Base-by-base conservation (phyloP, 2,329 filamentous ascomycete species). In the Cladosporium sp. region DNA sequence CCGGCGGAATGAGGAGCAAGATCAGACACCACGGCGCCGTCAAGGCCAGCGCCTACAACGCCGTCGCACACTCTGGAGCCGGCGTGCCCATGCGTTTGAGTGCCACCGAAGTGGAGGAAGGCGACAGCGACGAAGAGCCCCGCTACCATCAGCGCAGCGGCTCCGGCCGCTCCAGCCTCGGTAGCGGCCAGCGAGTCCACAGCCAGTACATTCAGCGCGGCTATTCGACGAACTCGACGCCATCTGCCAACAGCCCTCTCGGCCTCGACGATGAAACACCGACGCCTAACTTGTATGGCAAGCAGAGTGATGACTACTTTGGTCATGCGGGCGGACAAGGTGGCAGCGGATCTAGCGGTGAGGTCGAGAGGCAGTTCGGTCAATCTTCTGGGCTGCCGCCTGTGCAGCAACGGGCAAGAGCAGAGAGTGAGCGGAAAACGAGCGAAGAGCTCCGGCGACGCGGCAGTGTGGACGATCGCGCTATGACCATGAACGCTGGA, bases 101-200 rank as follows among this genome's bases (percentile, higher is more conserved):
- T 68, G 92, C 93, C n/a, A 95, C 88, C 46, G 93, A 98, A 70
- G 88, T 97, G 11, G 90, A 95, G 63, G 89, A 88, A 59, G 90
- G 85, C 59, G 89, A 91, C 62, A 89, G 85, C 66, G 87, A 89
- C 49, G 85, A 89, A 42, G 87, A 89, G 59, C 61, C 55, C 28
- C 46, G 65, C 63, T 78, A 71, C 77, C 86, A 91, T 70, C 82
- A 82, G 57, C 77, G 87, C 58, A 86, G 82, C 18, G 85, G 86
- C 43, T 90, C 86, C 62, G 86, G 86, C 16, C 79, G 86, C 58
- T 89, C 84, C 68, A 90, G 79, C 42, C 66, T 81, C 13, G 68
- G 46, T 66, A 72, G 59, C 51, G 70, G 68, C 37, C 46, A 46
- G 45, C 42, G 51, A 35, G 16, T 45, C 18, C 19, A 43, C 48